Evolutionary conservation across 352 stramenopile species (phyloP), one percentile per base, ranked within the genome.

Genomic region (Blastocystis sp.): DNA sequence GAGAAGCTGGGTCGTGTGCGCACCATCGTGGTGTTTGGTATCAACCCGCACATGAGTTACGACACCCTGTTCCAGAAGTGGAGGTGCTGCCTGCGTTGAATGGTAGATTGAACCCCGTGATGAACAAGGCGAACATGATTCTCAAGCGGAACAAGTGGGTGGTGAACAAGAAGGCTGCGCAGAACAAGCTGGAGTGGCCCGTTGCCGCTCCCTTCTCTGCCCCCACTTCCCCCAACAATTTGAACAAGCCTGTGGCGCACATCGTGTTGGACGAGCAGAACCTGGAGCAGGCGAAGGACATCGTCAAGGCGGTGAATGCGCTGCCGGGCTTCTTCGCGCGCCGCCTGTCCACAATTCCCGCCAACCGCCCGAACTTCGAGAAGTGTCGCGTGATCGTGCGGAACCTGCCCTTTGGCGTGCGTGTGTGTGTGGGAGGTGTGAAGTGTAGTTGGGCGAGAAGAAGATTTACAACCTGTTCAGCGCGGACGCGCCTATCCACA

Each of bases 341-440:
- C 14, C 76, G 76, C 3, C 34, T 87, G 0, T 87, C 76, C 9
- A 76, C 42, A 11, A 87, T 87, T 38, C 76, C 76, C 14, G 9
- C 76, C 9, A 87, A 70, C 38, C 61, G 61, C 19, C 17, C 34
- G 0, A 57, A 40, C 43, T 87, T 87, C 48, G 76, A 87, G 60
- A 87, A 76, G 42, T 87, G 76, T 79, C 76, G 76, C 21, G 40
- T 87, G 61, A 87, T 87, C 60, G 28, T 87, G 19, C 76, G 76
- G 14, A 87, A 87, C 48, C 24, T 87, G 24, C 76, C 76, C 19
- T 87, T 87, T 52, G 24, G 34, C 9, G 60, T 87, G 40, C 0
- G 0, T 34, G 28, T 40, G 28, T 40, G 21, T 19, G 42, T n/a
- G 17, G 9, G 7, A 21, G 19, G 17, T 42, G 21, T 60, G 10